Evolutionary conservation across 2,329 filamentous ascomycete genomes (phyloP), one percentile per base, ranked within the genome.

Genomic region (Fusarium circinatum): DNA sequence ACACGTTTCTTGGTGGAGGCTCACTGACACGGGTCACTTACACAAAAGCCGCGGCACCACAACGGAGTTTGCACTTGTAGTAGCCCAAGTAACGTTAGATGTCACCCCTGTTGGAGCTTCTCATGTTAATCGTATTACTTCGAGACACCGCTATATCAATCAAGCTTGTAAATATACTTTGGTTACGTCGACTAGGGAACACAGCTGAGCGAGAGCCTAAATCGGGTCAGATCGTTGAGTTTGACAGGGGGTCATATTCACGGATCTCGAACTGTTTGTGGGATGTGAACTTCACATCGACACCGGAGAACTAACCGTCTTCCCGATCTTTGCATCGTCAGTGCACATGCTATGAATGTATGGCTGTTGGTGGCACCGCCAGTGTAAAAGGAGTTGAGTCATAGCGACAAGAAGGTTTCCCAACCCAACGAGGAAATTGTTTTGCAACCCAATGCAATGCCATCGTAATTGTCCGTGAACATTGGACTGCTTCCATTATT

Each of bases 221-320:
- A 72, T 76, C 61, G 71, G 65, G 45, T 64, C 62, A 75, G 72
- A 58, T 61, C 68, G 65, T 70, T 68, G 62, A 55, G 36, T 48
- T 62, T 56, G 62, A 54, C 55, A 69, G 41, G 67, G 67, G 41
- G 45, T 30, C 20, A 38, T 51, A 34, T 70, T 62, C 70, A 58
- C 49, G 65, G 65, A 56, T 66, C 51, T 49, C 51, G 45, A 42
- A 51, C 32, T 36, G 30, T 57, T 32, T 65, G 44, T n/a, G 47
- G 34, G 22, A 52, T 38, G 51, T 32, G 28, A 47, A 52, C 45
- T 30, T 54, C 26, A 30, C 45, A 22, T 48, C 56, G 34, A 65
- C 56, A 49, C 54, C 48, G 61, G 57, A 65, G 65, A 30, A 44
- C 68, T 65, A 67, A 49, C 57, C 42, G 32, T 34, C 24, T 34